phyloP scores from a whole-genome alignment of 1,284 basidiomycete species.

The Clitocybe nebularis region DNA sequence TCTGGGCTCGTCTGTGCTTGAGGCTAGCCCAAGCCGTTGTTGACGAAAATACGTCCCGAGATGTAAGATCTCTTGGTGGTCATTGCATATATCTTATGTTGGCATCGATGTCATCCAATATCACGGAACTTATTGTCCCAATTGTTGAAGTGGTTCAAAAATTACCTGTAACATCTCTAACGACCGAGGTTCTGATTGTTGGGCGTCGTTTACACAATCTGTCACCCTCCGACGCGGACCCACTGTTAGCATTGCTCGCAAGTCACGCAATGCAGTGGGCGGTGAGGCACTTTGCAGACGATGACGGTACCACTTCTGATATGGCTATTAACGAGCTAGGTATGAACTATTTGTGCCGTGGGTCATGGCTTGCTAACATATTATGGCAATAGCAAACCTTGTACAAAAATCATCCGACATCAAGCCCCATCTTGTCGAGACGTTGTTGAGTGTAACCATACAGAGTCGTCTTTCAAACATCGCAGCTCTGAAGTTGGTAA shows the following conservation, averaged over 20 bases:
- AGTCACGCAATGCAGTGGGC: constrained; percentile 49
- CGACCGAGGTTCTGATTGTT: constrained; percentile 26
- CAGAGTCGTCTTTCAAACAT: constrained; percentile 52
- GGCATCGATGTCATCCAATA: constrained; percentile 8
- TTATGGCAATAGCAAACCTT: constrained; percentile 25
- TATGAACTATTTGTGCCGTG: constrained; percentile 23
- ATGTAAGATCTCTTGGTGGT: constrained; percentile 19
- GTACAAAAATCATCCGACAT: constrained; percentile 28
- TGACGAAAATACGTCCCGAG: constrained; percentile 15
- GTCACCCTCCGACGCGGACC: constrained; percentile 20
- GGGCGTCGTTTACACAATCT: constrained; percentile 22
- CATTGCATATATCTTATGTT: constrained; percentile 18
- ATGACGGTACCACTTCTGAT: constrained; percentile 20
- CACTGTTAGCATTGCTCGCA: constrained; percentile 31
- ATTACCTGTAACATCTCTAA: constrained; percentile 16
- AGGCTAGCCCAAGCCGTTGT: constrained; percentile 16
- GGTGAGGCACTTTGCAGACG: constrained; percentile 36
- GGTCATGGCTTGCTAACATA: constrained; percentile 5
- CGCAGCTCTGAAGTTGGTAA: constrained; percentile 46
- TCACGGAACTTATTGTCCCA: constrained; percentile 4
- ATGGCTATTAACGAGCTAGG: constrained; percentile 33
- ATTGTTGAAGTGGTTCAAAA: constrained; percentile 11
- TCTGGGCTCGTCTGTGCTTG: constrained; percentile 22
- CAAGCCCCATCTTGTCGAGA: constrained; percentile 68
- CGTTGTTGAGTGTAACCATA: constrained; percentile 64